Evolutionary conservation across 169 alveolate genomes (phyloP), one percentile per base, ranked within the genome.

Genomic region (Ichthyophthirius multifiliis): DNA sequence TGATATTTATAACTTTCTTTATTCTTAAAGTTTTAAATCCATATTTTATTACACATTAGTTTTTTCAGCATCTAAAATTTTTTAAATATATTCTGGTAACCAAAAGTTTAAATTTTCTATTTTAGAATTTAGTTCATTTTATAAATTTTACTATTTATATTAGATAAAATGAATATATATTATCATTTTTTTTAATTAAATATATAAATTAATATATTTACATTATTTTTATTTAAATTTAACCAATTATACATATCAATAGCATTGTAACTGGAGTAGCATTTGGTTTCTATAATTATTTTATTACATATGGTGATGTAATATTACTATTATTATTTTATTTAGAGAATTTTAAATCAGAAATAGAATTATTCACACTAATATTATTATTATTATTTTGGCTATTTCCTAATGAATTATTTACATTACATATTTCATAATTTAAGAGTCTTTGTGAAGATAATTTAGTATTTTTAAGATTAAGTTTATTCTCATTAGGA

Each of bases 211-310:
- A 41, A 41, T 9, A 41, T 41, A 41, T 41, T 41, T 41, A 41
- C 13, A 9, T 13, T 13, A 41, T 13, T 41, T 41, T 13, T 41
- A 41, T 41, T 9, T 18, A 20, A 16, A 27, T 1, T 4, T 18
- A 55, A 27, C 77, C 77, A 67, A 30, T 23, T 67, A 39, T 67
- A 67, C 77, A 67, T 67, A 37, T 67, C 77, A 47, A 67, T 67
- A 7, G 77, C 77, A 39, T 67, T 67, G 77, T 67, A 7, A 32
- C 48, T 0, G 77, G 62, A n/a, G 77, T 39, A 27, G 43, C 31
- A 27, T 23, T 55, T 2, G 31, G 34, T 0, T 16, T 27, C 1
- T 34, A 55, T 23, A 27, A 23, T 18, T 55, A 55, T 7, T 55
- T 55, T 15, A 55, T 39, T 20, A 55, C 31, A 27, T 55, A 55